These are phyloP conservation scores for Triticum monococcum DNA, from an alignment of 176 grass and related monocot species.

Conservation along the genomic window DNA sequence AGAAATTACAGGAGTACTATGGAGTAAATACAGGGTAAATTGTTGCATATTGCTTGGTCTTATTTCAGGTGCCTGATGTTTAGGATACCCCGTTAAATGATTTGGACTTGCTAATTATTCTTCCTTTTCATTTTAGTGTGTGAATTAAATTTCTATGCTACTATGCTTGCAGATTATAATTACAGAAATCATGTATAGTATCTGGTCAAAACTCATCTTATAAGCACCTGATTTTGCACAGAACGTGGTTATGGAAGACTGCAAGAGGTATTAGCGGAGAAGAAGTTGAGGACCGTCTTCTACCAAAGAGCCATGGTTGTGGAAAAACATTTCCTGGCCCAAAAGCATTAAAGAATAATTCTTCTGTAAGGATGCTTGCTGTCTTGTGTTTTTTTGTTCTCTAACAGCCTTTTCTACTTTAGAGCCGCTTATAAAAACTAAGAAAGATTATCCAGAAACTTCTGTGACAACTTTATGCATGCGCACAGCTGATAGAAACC, in stretches of 20 bases:
- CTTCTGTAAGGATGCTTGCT: slow-evolving; percentile 42
- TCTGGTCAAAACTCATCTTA: not conserved
- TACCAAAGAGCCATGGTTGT: slow-evolving; percentile 89
- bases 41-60: not conserved
- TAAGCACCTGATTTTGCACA: slow-evolving; percentile 19
- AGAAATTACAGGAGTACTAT: slow-evolving; percentile 78
- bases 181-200: slow-evolving; percentile 6
- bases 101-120: not conserved
- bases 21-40: slow-evolving; percentile 87
- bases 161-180: not conserved
- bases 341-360: slow-evolving; percentile 58
- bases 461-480: not conserved
- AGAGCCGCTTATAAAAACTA: not conserved
- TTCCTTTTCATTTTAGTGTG: not conserved
- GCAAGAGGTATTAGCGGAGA: slow-evolving; percentile 87
- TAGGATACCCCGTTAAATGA: not conserved
- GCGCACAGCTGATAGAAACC: not conserved
- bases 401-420: not conserved
- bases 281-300: slow-evolving; percentile 87
- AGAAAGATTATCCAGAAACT: not conserved
- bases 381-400: slow-evolving; percentile 15
- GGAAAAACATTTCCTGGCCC: slow-evolving; percentile 99
- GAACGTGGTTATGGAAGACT: slow-evolving; percentile 94
- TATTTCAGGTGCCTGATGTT: slow-evolving; percentile 17
- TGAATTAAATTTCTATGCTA: not conserved